Evolutionary conservation across 495 filamentous ascomycete species (phyloP), one percentile per base, ranked within the genome.

Genomic region (Beverwykella pulmonaria): DNA sequence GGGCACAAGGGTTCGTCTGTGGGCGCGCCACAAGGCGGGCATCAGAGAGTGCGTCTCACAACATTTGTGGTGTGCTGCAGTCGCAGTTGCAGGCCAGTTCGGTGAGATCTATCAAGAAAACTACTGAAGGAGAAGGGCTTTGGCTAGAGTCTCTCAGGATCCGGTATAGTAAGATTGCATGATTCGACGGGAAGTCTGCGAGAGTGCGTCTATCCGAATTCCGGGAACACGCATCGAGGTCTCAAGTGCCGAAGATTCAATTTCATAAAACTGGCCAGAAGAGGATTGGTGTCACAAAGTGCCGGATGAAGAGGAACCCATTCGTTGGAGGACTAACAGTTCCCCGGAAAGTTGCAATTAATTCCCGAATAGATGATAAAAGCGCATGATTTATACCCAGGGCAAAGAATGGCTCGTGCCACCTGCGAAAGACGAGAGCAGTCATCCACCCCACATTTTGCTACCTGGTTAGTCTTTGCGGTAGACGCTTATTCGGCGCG

Each of bases 401-500:
- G 44, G 30, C 20, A 10, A 52, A n/a, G n/a, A 19, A 15, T 30
- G 55, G 63, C 55, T 65, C 63, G 63, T 59, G 63, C 41, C 47
- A 58, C 25, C 54, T 17, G 44, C 52, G 29, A 58, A n/a, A 52
- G 23, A 7, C 32, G 19, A 3, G 17, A 22, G 30, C 39, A 34
- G 5, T 6, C 32, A 34, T 44, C 39, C 39, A 44, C 39, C 54
- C 54, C 53, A 55, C 63, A 53, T 22, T 48, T n/a, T 54, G 49
- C n/a, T 60, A 34, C 52, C 46, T 50, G 55, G 15, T 68, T 39
- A 68, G 9, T 25, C 39, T 61, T 69, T 72, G 23, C 61, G 69
- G 56, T 68, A 72, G 14, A 72, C 60, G 60, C 41, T 61, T 50
- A 72, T 72, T 32, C 55, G 65, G 17, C 69, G 65, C 20, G 64